Base-by-base conservation (phyloP, 768 basidiomycete genomes). In the Lentinus brumalis region DNA sequence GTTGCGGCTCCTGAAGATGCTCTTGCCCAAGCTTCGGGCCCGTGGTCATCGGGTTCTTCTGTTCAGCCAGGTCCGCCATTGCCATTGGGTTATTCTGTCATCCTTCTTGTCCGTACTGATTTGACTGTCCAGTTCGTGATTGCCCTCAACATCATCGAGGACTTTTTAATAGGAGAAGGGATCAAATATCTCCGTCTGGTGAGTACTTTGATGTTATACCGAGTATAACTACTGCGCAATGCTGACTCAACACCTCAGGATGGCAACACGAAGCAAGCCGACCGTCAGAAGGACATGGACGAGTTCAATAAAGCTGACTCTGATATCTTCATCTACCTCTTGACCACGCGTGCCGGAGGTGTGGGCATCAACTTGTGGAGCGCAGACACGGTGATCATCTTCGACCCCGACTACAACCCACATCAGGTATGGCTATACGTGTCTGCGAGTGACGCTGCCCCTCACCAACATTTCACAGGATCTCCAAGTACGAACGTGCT, bases 381-480 rank as follows among this genome's bases (percentile, higher is more conserved):
- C 8, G 96, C 96, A 18, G 96, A 98, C 72, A 96, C 95, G 0
- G 94, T 96, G 31, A 89, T 94, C 46, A 88, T 94, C 56, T 92
- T 88, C 67, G 96, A 99, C 70, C 94, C 95, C 0, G 97, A 99
- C 77, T 99, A 95, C 74, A 99, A 99, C 69, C 96, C 96, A n/a
- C 94, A 97, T 75, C 91, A 91, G 81, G 89, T 89, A 50, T 30
- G 50, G 41, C 35, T 32, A 52, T 40, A 32, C 42, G 30, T 42
- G 16, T 14, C 15, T 15, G 29, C 38, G 2, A 6, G 12, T 12
- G 53, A 9, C 9, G 18, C 26, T 26, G 21, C 21, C 40, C 39
- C 54, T 47, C 10, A 50, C 7, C 41, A 63, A 65, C 42, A 61
- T n/a, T n/a, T 42, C 39, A 47, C 64, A 91, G 89, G 94, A 96